phyloP scores from a whole-genome alignment of 345 rosid genomes.

The Melastoma malabathricum region DNA sequence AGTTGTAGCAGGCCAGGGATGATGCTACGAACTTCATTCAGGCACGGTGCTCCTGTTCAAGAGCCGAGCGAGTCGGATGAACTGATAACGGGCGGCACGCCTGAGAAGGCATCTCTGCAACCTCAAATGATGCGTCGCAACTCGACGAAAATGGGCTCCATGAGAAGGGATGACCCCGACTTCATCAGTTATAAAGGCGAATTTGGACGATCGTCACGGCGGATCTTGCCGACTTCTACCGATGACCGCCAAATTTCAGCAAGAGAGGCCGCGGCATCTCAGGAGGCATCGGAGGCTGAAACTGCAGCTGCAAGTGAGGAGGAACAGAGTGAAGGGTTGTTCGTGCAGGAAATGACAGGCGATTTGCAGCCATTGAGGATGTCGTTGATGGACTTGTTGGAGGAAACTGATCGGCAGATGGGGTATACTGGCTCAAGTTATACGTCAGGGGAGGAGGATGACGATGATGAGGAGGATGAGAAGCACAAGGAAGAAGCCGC shows the following conservation, averaged over 20 bases:
- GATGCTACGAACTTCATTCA: slow-evolving; percentile 33
- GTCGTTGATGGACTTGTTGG: slow-evolving; percentile 81
- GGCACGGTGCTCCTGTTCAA: slow-evolving; percentile 9
- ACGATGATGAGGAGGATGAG: slow-evolving; percentile 21
- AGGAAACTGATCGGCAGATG: slow-evolving; percentile 68
- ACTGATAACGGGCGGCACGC: slow-evolving; percentile 10
- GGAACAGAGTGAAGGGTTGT: slow-evolving; percentile 1
- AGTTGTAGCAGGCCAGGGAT: slow-evolving; percentile 24
- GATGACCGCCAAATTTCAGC: slow-evolving; percentile 68
- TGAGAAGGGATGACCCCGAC: slow-evolving; percentile 9
- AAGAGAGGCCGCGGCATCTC: slow-evolving; percentile 47
- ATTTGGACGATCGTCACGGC: slow-evolving; percentile 6
- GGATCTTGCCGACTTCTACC: slow-evolving; percentile 16
- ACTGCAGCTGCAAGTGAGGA: slow-evolving; percentile 25
- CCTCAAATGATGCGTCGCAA: slow-evolving; percentile 44
- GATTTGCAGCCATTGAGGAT: slow-evolving; percentile 38
- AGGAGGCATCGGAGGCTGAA: slow-evolving; percentile 17
- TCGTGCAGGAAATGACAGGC: slow-evolving; percentile 11
- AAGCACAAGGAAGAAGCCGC: slow-evolving; percentile 27
- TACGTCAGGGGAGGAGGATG: slow-evolving; percentile 24
- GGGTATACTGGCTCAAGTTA: slow-evolving; percentile 60
- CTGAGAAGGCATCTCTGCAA: slow-evolving; percentile 18
- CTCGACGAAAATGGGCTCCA: slow-evolving; percentile 18
- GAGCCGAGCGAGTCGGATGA: slow-evolving; percentile 7
- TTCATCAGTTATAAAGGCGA: background rate